Evolutionary conservation across 805 yeast genomes (phyloP).

Genomic region (Yarrowia sp.): DNA sequence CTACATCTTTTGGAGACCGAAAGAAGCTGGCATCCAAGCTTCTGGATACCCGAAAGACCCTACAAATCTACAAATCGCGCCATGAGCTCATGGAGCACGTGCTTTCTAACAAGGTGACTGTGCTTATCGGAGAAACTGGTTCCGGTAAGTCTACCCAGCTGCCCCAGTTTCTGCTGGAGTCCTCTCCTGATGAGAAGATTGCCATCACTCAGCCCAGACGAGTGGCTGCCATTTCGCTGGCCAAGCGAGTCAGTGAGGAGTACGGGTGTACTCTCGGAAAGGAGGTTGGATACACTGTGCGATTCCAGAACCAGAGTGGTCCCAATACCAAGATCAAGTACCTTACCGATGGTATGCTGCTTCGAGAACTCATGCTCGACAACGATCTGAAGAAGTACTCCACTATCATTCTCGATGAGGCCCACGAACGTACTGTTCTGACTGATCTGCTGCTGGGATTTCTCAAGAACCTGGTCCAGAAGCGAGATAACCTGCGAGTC

Average conservation of each 20-base stretch:
- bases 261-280: conserved; percentile 77
- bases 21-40: conserved; percentile 54
- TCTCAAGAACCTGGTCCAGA: conserved; percentile 66
- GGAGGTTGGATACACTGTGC: conserved; percentile 89
- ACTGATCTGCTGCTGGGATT: conserved; percentile 92
- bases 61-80: conserved; percentile 81
- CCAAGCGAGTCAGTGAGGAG: conserved; percentile 91
- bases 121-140: conserved; percentile 95
- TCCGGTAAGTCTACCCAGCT: conserved; percentile 97
- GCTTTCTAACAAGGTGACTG: conserved; percentile 66
- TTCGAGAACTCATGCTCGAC: conserved; percentile 87
- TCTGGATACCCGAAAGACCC: conserved; percentile 59
- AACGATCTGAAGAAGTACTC: conserved; percentile 67
- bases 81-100: conserved; percentile 66
- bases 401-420: conserved; percentile 89
- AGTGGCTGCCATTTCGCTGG: conserved; percentile 95
- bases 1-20: background rate
- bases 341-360: conserved; percentile 95
- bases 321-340: conserved; percentile 75
- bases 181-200: conserved; percentile 57
- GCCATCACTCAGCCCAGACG: conserved; percentile 98
- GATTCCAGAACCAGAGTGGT: conserved; percentile 78
- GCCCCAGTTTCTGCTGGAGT: conserved; percentile 81
- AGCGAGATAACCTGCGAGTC: conserved; percentile 66
- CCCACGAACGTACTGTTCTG: conserved; percentile 93